Conservation (phyloP, 1,284 basidiomycete genomes). For the Sphaerobolus stellatus region DNA sequence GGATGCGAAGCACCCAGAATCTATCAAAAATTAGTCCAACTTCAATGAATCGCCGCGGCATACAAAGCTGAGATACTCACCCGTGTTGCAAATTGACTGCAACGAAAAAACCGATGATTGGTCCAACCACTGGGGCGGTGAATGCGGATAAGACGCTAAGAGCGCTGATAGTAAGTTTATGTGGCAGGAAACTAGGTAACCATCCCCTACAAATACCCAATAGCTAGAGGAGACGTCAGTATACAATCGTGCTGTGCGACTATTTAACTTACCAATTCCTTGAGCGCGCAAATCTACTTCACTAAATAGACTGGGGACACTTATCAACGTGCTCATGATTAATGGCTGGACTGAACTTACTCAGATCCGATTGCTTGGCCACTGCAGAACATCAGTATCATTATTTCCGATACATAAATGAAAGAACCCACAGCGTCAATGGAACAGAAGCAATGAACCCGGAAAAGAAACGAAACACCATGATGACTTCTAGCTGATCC, state of each 20-base stretch:
- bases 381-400: background rate
- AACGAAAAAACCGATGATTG: conserved; percentile 27
- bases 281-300: background rate
- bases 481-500: conserved; percentile 20
- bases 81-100: conserved; percentile 18
- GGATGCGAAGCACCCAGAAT: conserved; percentile 28
- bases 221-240: too few relatives aligned
- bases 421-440: background rate
- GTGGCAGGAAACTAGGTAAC: too few relatives aligned
- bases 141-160: conserved; percentile 21
- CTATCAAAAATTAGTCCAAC: conserved; percentile 14
- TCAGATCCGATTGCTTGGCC: background rate
- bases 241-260: background rate
- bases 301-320: background rate
- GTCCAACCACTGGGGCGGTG: conserved; percentile 24
- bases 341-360: background rate
- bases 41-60: background rate
- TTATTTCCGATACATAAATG: background rate
- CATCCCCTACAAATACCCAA: too few relatives aligned
- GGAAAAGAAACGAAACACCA: conserved; percentile 14
- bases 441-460: background rate
- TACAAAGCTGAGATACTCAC: conserved; percentile 15
- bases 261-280: conserved; percentile 1
- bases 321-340: background rate
- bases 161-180: background rate